Percentiles rank a stretch among this genome's conserved stretches.
These are phyloP conservation scores for Akanthomyces dipterigenus DNA, from an alignment of 2,329 filamentous ascomycete genomes.

Conservation along the genomic window DNA sequence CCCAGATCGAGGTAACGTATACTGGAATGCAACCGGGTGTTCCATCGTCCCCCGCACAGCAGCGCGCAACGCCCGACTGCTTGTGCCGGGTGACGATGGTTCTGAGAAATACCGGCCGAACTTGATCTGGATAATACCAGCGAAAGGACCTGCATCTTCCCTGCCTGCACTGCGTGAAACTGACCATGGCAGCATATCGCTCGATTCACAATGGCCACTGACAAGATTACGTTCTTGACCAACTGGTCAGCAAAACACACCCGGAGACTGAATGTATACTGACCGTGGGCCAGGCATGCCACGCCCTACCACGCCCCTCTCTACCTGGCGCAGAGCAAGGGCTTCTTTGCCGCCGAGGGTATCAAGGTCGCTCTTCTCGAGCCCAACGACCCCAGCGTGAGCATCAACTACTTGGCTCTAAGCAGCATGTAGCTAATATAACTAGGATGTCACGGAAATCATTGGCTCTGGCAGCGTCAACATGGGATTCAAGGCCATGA, in stretches of 20 bases:
- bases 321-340: conserved; percentile 69
- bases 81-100: conserved; percentile 19
- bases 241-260: conserved; percentile 57
- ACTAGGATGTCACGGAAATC: conserved; percentile 73
- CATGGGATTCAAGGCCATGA: conserved; percentile 79
- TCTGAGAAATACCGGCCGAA: conserved; percentile 76
- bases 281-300: conserved; percentile 54
- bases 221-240: conserved; percentile 79
- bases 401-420: conserved; percentile 14
- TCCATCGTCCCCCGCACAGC: neutral
- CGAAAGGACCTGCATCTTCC: conserved; percentile 77
- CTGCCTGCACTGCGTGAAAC: conserved; percentile 27
- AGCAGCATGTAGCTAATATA: neutral
- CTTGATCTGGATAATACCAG: conserved; percentile 85
- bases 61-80: neutral
- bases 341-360: conserved; percentile 67
- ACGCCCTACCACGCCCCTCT: conserved; percentile 75
- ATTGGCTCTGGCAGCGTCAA: conserved; percentile 71
- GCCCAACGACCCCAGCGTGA: conserved; percentile 68
- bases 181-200: conserved; percentile 40
- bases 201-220: conserved; percentile 62
- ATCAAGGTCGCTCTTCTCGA: conserved; percentile 73
- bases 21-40: conserved; percentile 29
- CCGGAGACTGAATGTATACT: neutral
- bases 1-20: conserved; percentile 36